These are phyloP conservation scores for Phaeophleospora eucalypticola DNA, from an alignment of 2,329 filamentous ascomycete species.

Conservation along the genomic window DNA sequence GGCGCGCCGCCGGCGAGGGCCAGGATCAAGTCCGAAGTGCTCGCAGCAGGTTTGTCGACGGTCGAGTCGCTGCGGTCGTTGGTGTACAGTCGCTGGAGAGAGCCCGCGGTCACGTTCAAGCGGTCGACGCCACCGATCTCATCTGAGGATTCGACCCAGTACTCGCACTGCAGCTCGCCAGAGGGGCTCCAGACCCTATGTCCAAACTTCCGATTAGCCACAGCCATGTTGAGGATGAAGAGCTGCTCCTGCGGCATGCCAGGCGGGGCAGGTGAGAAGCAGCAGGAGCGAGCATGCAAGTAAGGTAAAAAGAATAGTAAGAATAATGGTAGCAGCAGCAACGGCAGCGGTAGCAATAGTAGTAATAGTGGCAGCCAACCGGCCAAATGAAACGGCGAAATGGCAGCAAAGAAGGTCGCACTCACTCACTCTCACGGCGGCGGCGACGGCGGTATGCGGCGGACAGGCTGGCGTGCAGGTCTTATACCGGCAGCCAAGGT, in stretches of 20 bases:
- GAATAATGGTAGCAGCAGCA: too few species aligned
- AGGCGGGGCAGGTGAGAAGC: too few species aligned
- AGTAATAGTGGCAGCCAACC: too few species aligned
- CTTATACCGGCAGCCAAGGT: too few species aligned
- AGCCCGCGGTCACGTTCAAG: conserved; percentile 15
- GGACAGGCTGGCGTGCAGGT: too few species aligned
- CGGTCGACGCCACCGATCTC: conserved; percentile 5
- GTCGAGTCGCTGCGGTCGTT: conserved; percentile 1
- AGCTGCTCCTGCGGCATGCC: background rate
- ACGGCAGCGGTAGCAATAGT: too few species aligned
- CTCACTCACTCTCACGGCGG: too few species aligned
- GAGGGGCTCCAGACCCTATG: conserved; percentile 9
- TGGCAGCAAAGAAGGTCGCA: too few species aligned
- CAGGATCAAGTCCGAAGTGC: conserved; percentile 6
- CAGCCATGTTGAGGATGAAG: background rate
- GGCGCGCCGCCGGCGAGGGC: conserved; percentile 7
- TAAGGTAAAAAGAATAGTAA: too few species aligned
- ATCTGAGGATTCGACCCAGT: conserved; percentile 11
- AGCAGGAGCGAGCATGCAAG: too few species aligned
- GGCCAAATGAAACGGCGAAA: too few species aligned
- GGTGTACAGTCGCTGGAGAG: conserved; percentile 10
- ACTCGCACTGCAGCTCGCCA: conserved; percentile 13
- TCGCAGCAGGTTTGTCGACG: conserved; percentile 1
- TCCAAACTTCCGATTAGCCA: background rate
- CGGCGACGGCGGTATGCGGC: too few species aligned